Conservation (phyloP, 441 rosid species). For the Mallotus repandus region DNA sequence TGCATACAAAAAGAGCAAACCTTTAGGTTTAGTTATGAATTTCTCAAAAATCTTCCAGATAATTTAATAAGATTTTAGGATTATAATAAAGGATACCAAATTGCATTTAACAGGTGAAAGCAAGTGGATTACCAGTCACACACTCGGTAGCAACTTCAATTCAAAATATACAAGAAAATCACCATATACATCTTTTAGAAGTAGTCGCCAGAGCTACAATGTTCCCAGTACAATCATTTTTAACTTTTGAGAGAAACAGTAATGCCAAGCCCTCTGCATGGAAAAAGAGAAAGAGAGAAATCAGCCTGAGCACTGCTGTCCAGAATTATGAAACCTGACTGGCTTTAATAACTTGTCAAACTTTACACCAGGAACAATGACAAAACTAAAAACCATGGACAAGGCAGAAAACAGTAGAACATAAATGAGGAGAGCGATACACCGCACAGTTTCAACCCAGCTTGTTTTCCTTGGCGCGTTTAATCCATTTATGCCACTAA, state of each 20-base stretch:
- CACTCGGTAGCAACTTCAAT: neutral
- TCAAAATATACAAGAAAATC: constrained; percentile 1
- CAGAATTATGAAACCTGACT: neutral
- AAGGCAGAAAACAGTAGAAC: too few species aligned
- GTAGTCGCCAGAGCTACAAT: neutral
- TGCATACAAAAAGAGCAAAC: neutral
- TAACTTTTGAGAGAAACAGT: neutral
- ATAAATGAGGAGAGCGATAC: too few species aligned
- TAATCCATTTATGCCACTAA: too few species aligned
- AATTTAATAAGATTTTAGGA: neutral
- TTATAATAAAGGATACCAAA: neutral
- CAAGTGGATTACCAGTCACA: neutral
- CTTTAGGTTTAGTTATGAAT: neutral
- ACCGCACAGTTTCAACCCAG: too few species aligned
- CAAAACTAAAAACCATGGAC: too few species aligned
- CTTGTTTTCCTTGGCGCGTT: too few species aligned
- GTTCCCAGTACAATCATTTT: neutral
- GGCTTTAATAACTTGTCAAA: neutral
- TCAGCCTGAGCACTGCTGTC: neutral
- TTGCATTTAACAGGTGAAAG: neutral
- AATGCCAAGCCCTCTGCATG: constrained; percentile 6
- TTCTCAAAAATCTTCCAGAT: neutral
- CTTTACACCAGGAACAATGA: neutral
- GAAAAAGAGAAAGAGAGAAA: neutral
- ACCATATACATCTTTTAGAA: neutral